Conservation (phyloP, 1,284 basidiomycete genomes). For the Marasmius tenuissimus region DNA sequence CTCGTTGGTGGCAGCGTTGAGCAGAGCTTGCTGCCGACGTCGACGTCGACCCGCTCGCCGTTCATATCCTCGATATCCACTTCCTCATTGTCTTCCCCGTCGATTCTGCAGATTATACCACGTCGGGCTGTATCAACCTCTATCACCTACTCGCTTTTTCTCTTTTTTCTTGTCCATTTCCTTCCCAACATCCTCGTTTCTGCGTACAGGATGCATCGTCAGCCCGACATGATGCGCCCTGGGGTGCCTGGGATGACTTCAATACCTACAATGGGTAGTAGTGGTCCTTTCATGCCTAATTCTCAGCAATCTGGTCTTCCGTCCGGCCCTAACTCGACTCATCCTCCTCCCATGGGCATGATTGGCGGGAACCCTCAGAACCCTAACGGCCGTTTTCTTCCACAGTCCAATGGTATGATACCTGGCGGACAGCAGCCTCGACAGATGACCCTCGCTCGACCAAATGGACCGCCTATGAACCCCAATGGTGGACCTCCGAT, state of each 20-base stretch:
- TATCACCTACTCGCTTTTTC: conserved; percentile 15
- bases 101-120: conserved; percentile 1
- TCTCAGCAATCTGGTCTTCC: conserved; percentile 38
- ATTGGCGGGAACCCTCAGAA: conserved; percentile 20
- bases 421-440: conserved; percentile 16
- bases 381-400: conserved; percentile 17
- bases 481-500: conserved; percentile 32
- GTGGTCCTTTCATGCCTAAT: conserved; percentile 35
- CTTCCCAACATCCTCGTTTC: neutral
- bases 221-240: conserved; percentile 46
- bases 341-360: conserved; percentile 43
- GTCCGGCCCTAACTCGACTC: conserved; percentile 33
- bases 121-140: conserved; percentile 12
- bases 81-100: neutral
- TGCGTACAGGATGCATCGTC: conserved; percentile 34
- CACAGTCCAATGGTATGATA: conserved; percentile 23
- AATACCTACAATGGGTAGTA: conserved; percentile 17
- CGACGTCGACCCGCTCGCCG: conserved; percentile 7
- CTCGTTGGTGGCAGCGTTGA: conserved; percentile 2
- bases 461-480: conserved; percentile 38
- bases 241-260: conserved; percentile 35
- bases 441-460: conserved; percentile 27
- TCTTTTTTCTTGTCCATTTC: conserved; percentile 16
- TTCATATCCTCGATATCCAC: neutral
- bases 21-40: conserved; percentile 5